phyloP scores from a whole-genome alignment of 2,329 filamentous ascomycete species.

The Fusarium pseudograminearum region DNA sequence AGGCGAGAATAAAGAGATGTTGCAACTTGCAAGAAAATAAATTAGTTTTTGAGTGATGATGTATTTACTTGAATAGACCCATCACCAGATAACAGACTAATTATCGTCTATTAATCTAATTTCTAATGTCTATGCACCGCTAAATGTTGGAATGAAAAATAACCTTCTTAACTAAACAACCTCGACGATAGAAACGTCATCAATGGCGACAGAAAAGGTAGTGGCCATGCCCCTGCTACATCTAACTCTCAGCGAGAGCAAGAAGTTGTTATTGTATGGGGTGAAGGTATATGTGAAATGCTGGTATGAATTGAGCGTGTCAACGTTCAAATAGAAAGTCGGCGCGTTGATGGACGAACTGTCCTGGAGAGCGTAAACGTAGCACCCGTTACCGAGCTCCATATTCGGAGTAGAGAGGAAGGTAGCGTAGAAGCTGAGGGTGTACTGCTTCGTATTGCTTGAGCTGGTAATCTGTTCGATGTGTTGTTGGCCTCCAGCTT shows the following conservation, averaged over 20 bases:
- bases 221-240: background rate
- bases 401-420: background rate
- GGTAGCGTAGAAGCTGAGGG: background rate
- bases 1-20: too few species aligned
- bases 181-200: background rate
- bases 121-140: too few species aligned
- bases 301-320: background rate
- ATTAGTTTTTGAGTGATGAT: too few species aligned
- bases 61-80: too few species aligned
- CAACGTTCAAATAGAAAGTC: background rate
- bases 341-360: background rate
- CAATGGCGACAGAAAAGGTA: background rate
- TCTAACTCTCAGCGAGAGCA: fast-evolving
- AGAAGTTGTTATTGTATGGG: background rate
- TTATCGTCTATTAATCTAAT: too few species aligned
- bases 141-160: fast-evolving
- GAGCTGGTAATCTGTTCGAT: background rate
- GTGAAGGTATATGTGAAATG: background rate
- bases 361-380: background rate
- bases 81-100: too few species aligned
- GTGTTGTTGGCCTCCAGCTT: background rate
- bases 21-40: too few species aligned
- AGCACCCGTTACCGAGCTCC: background rate
- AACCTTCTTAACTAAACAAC: fast-evolving
- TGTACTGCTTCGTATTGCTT: background rate